Conservation (phyloP, 1,284 basidiomycete genomes). For the Sutorius eximius region DNA sequence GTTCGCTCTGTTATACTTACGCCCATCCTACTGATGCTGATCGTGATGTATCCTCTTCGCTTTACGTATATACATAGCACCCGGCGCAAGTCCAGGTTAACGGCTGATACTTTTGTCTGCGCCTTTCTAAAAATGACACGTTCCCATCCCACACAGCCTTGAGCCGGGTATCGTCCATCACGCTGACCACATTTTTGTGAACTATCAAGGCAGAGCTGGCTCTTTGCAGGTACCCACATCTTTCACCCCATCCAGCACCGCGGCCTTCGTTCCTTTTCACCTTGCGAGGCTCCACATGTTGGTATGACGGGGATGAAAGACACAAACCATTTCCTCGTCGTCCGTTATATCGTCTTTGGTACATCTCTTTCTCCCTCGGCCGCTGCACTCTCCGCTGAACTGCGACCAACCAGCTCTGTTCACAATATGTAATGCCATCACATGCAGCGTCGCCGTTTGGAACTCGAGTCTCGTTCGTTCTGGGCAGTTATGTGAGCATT, state of each 20-base stretch:
- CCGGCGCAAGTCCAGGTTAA: neutral
- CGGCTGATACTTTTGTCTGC: neutral
- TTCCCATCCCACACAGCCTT: constrained; percentile 24
- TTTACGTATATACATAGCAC: constrained; percentile 19
- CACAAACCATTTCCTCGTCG: constrained; percentile 34
- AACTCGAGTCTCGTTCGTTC: constrained; percentile 53
- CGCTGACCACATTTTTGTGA: constrained; percentile 8
- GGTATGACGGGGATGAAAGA: constrained; percentile 31
- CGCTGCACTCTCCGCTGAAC: constrained; percentile 12
- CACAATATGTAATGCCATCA: constrained; percentile 63
- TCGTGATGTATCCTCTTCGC: constrained; percentile 18
- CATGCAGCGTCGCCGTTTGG: constrained; percentile 68
- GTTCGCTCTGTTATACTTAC: constrained; percentile 16
- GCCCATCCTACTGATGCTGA: constrained; percentile 22
- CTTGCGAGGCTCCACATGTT: constrained; percentile 24
- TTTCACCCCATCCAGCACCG: constrained; percentile 27
- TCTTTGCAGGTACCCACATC: constrained; percentile 24
- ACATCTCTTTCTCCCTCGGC: constrained; percentile 1
- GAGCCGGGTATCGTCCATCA: constrained; percentile 12
- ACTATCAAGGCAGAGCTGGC: constrained; percentile 28
- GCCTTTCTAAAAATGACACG: neutral
- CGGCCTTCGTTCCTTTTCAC: constrained; percentile 25
- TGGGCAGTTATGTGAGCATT: constrained; percentile 37
- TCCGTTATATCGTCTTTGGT: constrained; percentile 56
- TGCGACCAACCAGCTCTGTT: constrained; percentile 47